Percentiles rank a stretch among this genome's conserved stretches.
Evolutionary conservation across 2,329 filamentous ascomycete genomes (phyloP).

Genomic region (Fusarium anthophilum): DNA sequence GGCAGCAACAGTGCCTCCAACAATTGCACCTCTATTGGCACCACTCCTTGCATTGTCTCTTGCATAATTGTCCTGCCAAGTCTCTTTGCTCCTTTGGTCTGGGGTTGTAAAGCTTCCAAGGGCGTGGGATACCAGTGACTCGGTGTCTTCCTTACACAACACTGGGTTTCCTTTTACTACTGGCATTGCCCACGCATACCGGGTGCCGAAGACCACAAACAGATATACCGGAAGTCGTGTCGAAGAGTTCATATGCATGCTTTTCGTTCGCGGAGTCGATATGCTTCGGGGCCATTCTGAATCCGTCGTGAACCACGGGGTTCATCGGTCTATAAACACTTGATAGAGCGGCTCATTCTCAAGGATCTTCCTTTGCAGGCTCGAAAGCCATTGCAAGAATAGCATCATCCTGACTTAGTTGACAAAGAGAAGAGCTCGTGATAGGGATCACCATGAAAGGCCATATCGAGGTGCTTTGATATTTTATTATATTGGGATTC

Average conservation of each 20-base stretch:
- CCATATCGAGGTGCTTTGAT: constrained; percentile 3
- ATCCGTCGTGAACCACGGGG: neutral
- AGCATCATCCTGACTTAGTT: neutral
- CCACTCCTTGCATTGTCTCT: neutral
- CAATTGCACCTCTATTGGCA: constrained; percentile 22
- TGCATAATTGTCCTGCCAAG: neutral
- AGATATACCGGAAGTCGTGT: constrained; percentile 5
- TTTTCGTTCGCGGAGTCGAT: constrained; percentile 12
- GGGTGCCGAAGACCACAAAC: neutral
- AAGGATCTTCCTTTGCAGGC: neutral
- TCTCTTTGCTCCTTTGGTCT: neutral
- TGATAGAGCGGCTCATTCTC: neutral
- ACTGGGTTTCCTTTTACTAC: neutral
- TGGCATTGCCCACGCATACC: constrained; percentile 15
- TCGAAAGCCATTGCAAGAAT: constrained; percentile 13
- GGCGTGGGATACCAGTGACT: neutral
- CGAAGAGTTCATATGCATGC: neutral
- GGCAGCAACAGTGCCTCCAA: constrained; percentile 31
- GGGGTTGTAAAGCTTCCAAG: neutral
- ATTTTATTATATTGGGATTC: neutral
- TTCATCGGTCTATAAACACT: constrained; percentile 2
- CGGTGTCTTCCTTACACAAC: constrained; percentile 1
- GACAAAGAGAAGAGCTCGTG: constrained; percentile 20
- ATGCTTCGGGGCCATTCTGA: constrained; percentile 3
- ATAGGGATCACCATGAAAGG: neutral